Evolutionary conservation across 768 basidiomycete species (phyloP), one percentile per base, ranked within the genome.

Genomic region (Roridomyces roridus): DNA sequence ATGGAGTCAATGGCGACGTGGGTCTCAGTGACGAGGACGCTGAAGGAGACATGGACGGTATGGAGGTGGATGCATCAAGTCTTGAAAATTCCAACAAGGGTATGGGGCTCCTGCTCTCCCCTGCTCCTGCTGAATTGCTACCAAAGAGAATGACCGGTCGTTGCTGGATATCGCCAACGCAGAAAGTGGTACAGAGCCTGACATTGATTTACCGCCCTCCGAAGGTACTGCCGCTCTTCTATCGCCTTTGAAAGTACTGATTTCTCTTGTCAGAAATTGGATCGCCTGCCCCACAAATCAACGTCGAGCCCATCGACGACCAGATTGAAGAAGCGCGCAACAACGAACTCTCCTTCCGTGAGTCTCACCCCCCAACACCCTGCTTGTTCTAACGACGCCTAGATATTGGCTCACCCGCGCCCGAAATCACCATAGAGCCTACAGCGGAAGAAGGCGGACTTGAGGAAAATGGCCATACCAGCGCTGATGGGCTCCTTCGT

Each of bases 261-360:
- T 26, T 34, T 4, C n/a, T 2, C 12, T 46, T 21, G 6, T n/a
- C 34, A 53, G 57, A 49, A 21, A 54, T 62, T 6, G 60, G 56
- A 5, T 62, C 60, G 15, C 61, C 61, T 3, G 49, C 46, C 1
- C 61, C 61, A 0, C 60, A 58, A 46, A 54, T 55, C 6, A 43
- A 43, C 24, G 21, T 54, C 20, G 48, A 54, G 50, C 52, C 61
- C 6, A 63, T 57, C 25, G 57, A 63, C 46, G 61, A 63, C 54
- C 52, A 63, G 28, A 63, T 63, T 29, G 61, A 63, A 25, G 61
- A 55, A 29, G 61, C 48, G 11, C 53, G 61, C 11, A 59, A 59
- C n/a, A 43, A 62, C 26, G 60, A 55, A 26, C 17, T 51, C 5
- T 31, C 57, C 35, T 39, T 59, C 26, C 52, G 61, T 15, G 14